Evolutionary conservation across 2,329 filamentous ascomycete genomes (phyloP).

Genomic region (Ophiostoma himal-ulmi): DNA sequence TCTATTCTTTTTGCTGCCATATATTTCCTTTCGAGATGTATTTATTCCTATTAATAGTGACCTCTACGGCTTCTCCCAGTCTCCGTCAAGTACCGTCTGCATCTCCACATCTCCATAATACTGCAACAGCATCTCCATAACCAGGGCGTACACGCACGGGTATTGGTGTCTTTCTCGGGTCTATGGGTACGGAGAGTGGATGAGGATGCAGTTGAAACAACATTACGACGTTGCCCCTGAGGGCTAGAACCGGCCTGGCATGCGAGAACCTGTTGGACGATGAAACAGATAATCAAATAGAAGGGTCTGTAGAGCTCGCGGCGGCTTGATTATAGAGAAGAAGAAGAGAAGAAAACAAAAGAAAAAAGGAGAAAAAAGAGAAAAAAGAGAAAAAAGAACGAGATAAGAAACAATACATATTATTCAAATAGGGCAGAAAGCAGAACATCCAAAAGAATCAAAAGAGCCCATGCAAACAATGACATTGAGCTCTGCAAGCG

Average conservation of each 20-base stretch:
- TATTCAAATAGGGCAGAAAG: too few relatives aligned
- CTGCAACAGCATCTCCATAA: conserved; percentile 9
- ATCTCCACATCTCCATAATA: conserved; percentile 12
- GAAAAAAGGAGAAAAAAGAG: too few relatives aligned
- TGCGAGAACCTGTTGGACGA: neutral
- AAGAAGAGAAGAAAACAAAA: too few relatives aligned
- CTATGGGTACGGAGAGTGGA: neutral
- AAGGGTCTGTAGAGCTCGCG: too few relatives aligned
- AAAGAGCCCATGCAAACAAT: neutral
- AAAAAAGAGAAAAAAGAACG: neutral
- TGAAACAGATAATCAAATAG: neutral
- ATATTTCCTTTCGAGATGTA: neutral
- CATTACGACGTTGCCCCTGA: conserved; percentile 5
- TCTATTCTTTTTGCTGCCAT: neutral
- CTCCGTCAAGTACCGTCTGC: neutral
- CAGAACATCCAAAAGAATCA: neutral
- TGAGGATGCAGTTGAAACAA: conserved; percentile 1
- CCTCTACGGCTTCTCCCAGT: neutral
- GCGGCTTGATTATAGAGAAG: too few relatives aligned
- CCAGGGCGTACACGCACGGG: conserved; percentile 7
- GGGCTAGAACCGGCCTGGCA: neutral
- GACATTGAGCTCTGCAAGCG: neutral
- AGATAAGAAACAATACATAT: neutral
- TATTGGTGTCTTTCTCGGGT: neutral
- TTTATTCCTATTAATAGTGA: conserved; percentile 8